Conservation (phyloP, 2,329 filamentous ascomycete genomes). For the Alternaria viburni region DNA sequence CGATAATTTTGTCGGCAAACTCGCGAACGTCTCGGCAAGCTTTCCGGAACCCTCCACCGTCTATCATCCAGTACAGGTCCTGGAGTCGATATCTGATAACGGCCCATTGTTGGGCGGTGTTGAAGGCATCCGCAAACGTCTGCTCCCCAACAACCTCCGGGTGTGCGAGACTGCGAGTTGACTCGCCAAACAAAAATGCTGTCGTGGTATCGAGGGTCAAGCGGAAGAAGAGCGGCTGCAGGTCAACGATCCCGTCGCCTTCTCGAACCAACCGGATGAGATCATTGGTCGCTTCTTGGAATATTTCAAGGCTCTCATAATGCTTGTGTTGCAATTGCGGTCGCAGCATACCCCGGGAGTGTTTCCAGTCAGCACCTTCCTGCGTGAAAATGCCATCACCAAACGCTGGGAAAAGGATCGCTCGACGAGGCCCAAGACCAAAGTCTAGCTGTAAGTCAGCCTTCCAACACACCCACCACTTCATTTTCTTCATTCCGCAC, state of each 20-base stretch:
- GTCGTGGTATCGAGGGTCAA: slow-evolving; percentile 47
- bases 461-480: too few species aligned
- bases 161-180: not conserved
- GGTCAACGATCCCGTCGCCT: slow-evolving; percentile 22
- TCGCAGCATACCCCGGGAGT: not conserved
- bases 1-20: not conserved
- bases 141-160: not conserved
- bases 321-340: not conserved
- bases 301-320: not conserved
- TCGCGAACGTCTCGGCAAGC: not conserved
- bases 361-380: slow-evolving; percentile 15
- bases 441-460: slow-evolving; percentile 38
- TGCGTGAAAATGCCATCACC: slow-evolving; percentile 51
- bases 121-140: not conserved
- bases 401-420: slow-evolving; percentile 47
- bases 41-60: not conserved
- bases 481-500: not conserved
- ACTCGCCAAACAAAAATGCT: slow-evolving; percentile 43
- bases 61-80: not conserved
- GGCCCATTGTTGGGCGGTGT: not conserved
- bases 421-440: slow-evolving; percentile 43
- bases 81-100: not conserved
- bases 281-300: not conserved
- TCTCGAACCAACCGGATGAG: not conserved
- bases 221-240: slow-evolving; percentile 48